Percentiles rank a stretch among this genome's conserved stretches.
Conservation (phyloP, 495 filamentous ascomycete species). For the Aspergillus coremiiformis region DNA sequence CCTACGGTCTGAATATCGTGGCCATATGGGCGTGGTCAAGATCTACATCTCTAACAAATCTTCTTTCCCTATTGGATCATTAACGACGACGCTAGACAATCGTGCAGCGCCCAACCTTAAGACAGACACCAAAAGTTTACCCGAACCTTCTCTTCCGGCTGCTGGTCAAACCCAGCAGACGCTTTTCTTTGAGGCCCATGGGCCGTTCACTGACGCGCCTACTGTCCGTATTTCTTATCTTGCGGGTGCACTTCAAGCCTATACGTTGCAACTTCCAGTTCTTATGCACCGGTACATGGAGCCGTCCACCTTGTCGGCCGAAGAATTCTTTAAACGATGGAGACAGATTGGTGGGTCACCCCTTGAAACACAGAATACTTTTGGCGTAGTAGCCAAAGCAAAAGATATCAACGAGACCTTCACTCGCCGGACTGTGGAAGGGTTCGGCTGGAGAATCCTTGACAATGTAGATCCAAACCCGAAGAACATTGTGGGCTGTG, state of each 20-base stretch:
- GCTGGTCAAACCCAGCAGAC: conserved; percentile 84
- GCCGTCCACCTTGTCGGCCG: conserved; percentile 67
- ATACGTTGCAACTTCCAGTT: conserved; percentile 86
- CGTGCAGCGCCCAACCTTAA: conserved; percentile 61
- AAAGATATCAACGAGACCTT: conserved; percentile 47
- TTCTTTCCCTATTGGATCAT: conserved; percentile 69
- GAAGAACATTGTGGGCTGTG: conserved; percentile 91
- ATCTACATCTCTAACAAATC: conserved; percentile 94
- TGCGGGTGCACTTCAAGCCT: conserved; percentile 84
- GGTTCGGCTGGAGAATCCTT: conserved; percentile 83
- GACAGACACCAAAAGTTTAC: conserved; percentile 77
- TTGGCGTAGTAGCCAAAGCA: conserved; percentile 50
- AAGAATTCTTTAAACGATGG: conserved; percentile 99
- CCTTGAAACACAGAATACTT: conserved; percentile 79
- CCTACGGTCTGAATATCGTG: conserved; percentile 87
- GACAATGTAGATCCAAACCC: conserved; percentile 80
- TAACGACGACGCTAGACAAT: conserved; percentile 92
- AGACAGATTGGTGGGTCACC: conserved; percentile 90
- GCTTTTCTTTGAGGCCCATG: conserved; percentile 82
- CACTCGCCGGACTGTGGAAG: conserved; percentile 60
- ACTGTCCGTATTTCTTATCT: conserved; percentile 93
- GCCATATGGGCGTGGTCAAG: conserved; percentile 88
- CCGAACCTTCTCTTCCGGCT: conserved; percentile 70
- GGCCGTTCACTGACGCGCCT: conserved; percentile 73
- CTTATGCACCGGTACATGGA: conserved; percentile 95